phyloP scores from a whole-genome alignment of 306 rosid genomes.

The Fagus sylvatica region DNA sequence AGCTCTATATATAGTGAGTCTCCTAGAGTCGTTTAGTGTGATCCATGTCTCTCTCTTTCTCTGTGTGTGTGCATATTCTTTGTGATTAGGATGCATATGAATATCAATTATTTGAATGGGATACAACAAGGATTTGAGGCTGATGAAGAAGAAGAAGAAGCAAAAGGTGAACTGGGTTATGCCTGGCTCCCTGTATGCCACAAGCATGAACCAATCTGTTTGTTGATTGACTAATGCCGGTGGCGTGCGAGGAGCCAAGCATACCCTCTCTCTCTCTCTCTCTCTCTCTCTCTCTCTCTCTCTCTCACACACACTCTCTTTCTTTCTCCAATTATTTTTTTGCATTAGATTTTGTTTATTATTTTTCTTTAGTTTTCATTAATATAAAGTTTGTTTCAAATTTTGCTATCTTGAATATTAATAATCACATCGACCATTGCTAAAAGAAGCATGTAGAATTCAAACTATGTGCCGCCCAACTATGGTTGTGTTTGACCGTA shows the following conservation, averaged over 20 bases:
- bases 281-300: neutral
- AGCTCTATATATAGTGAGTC: too few species aligned
- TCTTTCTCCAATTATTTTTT: neutral
- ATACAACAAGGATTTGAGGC: neutral
- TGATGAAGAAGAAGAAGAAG: neutral
- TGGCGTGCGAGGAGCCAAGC: constrained; percentile 49
- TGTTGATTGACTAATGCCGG: constrained; percentile 27
- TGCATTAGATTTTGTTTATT: neutral
- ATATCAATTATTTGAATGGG: neutral
- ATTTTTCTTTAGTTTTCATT: neutral
- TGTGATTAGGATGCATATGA: neutral
- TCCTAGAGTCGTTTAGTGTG: neutral
- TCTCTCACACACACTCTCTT: neutral
- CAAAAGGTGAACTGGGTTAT: constrained; percentile 13
- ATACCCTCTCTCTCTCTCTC: neutral
- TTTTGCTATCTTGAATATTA: neutral
- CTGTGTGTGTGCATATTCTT: neutral
- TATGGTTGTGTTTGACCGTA: too few species aligned
- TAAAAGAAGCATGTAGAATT: neutral
- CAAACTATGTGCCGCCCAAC: neutral
- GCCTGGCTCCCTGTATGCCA: constrained; percentile 54
- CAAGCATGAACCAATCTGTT: constrained; percentile 30
- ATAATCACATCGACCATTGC: neutral
- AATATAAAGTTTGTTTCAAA: neutral
- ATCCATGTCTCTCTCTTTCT: neutral